Percentiles rank a stretch among this genome's conserved stretches.
Evolutionary conservation across 2,329 filamentous ascomycete genomes (phyloP).

Genomic region (Talaromyces sp.): DNA sequence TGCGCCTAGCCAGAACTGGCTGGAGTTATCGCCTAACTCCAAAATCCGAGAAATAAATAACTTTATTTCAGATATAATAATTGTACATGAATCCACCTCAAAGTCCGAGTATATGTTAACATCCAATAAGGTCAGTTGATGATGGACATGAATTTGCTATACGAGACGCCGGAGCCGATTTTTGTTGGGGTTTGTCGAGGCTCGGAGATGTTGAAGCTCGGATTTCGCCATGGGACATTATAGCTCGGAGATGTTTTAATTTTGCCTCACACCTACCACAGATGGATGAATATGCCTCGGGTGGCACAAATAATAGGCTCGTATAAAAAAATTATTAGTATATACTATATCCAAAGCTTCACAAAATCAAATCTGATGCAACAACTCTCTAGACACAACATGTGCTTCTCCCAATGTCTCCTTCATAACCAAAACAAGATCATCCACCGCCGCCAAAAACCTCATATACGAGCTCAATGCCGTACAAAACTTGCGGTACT

Average conservation of each 20-base stretch:
- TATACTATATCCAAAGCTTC: no score
- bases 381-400: constrained; percentile 20
- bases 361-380: constrained; percentile 2
- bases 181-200: neutral
- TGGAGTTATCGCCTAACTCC: neutral
- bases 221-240: neutral
- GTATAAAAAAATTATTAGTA: no score
- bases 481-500: constrained; percentile 46
- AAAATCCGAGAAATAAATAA: neutral
- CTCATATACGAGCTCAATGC: constrained; percentile 43
- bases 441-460: constrained; percentile 42
- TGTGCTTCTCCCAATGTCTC: constrained; percentile 41
- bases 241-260: neutral
- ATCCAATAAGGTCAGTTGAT: neutral
- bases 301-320: no score
- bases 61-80: neutral
- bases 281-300: no score
- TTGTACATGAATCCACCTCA: neutral
- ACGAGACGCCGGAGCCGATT: neutral
- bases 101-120: neutral
- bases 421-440: constrained; percentile 44
- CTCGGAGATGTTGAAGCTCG: neutral
- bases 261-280: no score
- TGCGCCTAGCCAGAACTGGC: neutral
- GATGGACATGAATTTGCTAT: neutral